phyloP scores from a whole-genome alignment of 345 rosid species.

The Euphorbia tirucalli region DNA sequence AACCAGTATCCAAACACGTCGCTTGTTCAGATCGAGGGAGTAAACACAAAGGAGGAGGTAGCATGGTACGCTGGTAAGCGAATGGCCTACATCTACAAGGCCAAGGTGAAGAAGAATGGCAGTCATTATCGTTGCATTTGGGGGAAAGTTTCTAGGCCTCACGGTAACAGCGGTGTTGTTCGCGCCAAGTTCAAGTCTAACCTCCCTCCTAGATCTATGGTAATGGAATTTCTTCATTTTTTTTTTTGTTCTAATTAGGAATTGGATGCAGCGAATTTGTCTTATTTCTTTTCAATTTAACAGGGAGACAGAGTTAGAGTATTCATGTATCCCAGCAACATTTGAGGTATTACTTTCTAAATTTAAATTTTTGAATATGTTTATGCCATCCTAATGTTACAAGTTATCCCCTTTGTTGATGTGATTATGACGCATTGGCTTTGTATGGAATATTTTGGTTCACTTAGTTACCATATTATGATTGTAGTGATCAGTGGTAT shows the following conservation, averaged over 20 bases:
- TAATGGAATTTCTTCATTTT: neutral
- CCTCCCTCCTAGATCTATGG: conserved; percentile 32
- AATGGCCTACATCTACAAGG: conserved; percentile 30
- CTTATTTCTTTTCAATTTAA: neutral
- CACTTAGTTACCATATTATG: neutral
- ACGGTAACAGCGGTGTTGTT: conserved; percentile 29
- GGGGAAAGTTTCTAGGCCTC: conserved; percentile 30
- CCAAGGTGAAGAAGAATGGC: conserved; percentile 25
- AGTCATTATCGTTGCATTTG: conserved; percentile 33
- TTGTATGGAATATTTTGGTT: neutral
- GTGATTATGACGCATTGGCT: neutral
- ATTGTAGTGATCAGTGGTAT: neutral
- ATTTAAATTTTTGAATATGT: neutral
- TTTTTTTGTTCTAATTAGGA: neutral
- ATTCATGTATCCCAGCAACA: conserved; percentile 22
- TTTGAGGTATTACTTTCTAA: conserved; percentile 7
- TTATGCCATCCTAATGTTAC: neutral
- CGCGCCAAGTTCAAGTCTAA: conserved; percentile 31
- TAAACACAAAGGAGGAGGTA: conserved; percentile 31
- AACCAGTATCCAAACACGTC: conserved; percentile 32
- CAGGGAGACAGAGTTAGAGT: conserved; percentile 61
- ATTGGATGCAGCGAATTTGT: neutral
- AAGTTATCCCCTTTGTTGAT: neutral
- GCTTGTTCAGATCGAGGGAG: conserved; percentile 31
- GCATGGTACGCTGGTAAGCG: conserved; percentile 27